Evolutionary conservation across 2,329 filamentous ascomycete species (phyloP).

Genomic region (Penicillium brasilianum): DNA sequence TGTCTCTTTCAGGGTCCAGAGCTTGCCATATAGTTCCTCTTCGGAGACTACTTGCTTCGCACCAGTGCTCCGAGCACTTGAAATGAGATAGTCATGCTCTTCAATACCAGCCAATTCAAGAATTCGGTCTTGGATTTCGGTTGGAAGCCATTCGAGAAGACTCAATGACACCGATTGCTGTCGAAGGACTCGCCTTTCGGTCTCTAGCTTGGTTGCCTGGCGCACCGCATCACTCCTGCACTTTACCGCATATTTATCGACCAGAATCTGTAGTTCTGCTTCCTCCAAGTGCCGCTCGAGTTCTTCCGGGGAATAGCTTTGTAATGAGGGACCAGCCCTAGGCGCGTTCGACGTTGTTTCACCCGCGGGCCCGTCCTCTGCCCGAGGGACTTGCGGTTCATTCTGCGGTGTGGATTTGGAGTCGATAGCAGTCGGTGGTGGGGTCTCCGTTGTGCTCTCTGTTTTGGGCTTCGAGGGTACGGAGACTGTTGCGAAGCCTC

Average conservation of each 20-base stretch:
- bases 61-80: slow-evolving; percentile 32
- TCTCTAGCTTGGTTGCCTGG: slow-evolving; percentile 78
- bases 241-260: slow-evolving; percentile 82
- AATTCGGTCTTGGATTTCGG: slow-evolving; percentile 77
- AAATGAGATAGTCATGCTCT: slow-evolving; percentile 44
- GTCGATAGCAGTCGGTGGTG: slow-evolving; percentile 35
- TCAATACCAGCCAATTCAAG: slow-evolving; percentile 63
- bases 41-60: slow-evolving; percentile 60
- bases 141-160: slow-evolving; percentile 77
- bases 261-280: slow-evolving; percentile 83
- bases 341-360: slow-evolving; percentile 21
- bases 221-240: slow-evolving; percentile 78
- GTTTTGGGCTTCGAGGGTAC: slow-evolving; percentile 79
- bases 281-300: slow-evolving; percentile 88
- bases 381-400: slow-evolving; percentile 33
- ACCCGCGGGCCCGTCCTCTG: slow-evolving; percentile 24
- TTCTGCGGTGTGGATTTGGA: slow-evolving; percentile 39
- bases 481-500: slow-evolving; percentile 93
- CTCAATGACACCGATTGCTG: slow-evolving; percentile 76
- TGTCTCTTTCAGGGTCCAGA: slow-evolving; percentile 84
- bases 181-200: slow-evolving; percentile 81
- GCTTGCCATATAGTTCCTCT: slow-evolving; percentile 76
- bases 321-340: slow-evolving; percentile 43
- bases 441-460: slow-evolving; percentile 38
- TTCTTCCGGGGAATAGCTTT: slow-evolving; percentile 78